Conservation (phyloP, 176 grass and related monocot genomes). For the Alopecurus myosuroides region DNA sequence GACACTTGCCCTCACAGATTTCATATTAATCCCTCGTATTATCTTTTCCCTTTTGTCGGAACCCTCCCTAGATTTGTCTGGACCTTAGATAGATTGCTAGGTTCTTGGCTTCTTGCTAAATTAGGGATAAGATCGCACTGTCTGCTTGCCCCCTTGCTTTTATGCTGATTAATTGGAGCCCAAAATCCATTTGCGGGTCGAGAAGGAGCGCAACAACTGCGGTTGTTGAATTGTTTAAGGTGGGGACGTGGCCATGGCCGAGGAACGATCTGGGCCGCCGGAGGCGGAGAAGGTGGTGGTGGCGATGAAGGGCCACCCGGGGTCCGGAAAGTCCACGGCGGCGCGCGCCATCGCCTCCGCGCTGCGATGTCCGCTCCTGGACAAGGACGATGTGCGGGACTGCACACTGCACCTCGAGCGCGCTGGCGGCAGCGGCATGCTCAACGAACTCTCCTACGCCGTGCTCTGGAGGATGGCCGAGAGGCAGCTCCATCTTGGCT, state of each 20-base stretch:
- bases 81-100: constrained; percentile 14
- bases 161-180: not conserved
- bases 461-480: constrained; percentile 51
- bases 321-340: constrained; percentile 83
- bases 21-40: not conserved
- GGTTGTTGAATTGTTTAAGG: not conserved
- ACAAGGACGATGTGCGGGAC: constrained; percentile 93
- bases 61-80: not conserved
- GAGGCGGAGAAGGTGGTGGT: constrained; percentile 31
- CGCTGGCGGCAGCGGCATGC: not conserved
- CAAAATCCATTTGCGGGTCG: not conserved
- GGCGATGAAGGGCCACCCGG: constrained; percentile 90
- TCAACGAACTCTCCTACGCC: constrained; percentile 82
- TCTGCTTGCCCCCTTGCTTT: not conserved
- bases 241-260: constrained; percentile 7
- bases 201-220: not conserved
- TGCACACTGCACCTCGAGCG: constrained; percentile 63
- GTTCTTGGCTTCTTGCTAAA: constrained; percentile 33
- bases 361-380: constrained; percentile 62
- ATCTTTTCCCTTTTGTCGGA: not conserved
- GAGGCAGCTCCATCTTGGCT: constrained; percentile 55
- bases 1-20: not conserved
- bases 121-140: constrained; percentile 16
- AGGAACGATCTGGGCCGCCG: not conserved
- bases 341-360: constrained; percentile 44